These are phyloP conservation scores for Podospora fimiseda DNA, from an alignment of 495 filamentous ascomycete genomes.

Conservation along the genomic window DNA sequence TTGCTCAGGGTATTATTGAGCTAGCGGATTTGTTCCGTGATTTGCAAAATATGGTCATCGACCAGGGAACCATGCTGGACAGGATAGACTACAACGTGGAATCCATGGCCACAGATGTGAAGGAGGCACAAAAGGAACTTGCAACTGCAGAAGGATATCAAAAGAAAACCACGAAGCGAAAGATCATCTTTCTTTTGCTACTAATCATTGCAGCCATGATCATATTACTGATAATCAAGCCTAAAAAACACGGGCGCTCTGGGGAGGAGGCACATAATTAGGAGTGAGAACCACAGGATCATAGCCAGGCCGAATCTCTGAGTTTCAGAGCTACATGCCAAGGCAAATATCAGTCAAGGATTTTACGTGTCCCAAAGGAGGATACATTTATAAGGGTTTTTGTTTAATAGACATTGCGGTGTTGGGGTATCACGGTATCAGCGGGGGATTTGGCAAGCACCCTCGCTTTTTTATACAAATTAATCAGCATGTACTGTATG, in stretches of 20 bases:
- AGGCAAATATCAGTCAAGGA: too few species aligned
- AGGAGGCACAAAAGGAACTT: constrained; percentile 86
- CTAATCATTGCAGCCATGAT: constrained; percentile 78
- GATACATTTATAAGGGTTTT: background rate
- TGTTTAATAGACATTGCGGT: constrained; percentile 3
- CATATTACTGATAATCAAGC: constrained; percentile 80
- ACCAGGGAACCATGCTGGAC: constrained; percentile 96
- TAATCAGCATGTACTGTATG: constrained; percentile 2
- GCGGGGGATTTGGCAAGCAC: too few species aligned
- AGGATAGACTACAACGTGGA: constrained; percentile 98
- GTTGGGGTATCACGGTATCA: background rate
- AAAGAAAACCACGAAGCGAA: constrained; percentile 79
- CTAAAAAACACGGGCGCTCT: constrained; percentile 45
- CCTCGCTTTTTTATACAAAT: background rate
- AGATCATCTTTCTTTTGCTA: constrained; percentile 79
- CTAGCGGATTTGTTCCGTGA: constrained; percentile 94
- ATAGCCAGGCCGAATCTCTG: too few species aligned
- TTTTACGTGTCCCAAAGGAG: background rate
- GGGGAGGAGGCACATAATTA: background rate
- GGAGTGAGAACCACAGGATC: background rate
- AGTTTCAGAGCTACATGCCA: too few species aligned
- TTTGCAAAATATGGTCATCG: constrained; percentile 92
- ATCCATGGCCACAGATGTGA: constrained; percentile 81
- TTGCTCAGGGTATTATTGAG: constrained; percentile 96
- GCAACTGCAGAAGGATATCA: constrained; percentile 82